Percentiles rank a stretch among this genome's conserved stretches.
Conservation (phyloP, 208 protist genomes). For the Kentomonas sorsogonicus region DNA sequence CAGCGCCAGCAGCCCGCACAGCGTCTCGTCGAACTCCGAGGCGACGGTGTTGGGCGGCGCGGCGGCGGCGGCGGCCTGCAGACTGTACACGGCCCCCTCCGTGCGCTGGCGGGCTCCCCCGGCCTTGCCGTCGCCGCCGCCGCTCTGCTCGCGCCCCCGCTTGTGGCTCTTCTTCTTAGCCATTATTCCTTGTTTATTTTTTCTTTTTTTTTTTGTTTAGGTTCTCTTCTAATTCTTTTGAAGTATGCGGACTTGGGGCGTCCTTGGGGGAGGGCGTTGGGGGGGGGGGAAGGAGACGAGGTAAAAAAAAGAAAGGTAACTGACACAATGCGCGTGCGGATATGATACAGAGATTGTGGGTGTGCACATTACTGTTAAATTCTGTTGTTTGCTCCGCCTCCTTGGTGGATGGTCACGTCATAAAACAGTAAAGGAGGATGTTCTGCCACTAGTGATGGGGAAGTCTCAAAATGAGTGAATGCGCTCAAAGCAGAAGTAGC, state of each 20-base stretch:
- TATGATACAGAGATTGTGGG: too few relatives aligned
- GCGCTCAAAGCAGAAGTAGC: neutral
- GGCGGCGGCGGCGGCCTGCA: too few relatives aligned
- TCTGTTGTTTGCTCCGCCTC: neutral
- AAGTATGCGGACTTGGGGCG: too few relatives aligned
- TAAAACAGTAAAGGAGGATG: neutral
- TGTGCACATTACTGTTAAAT: neutral
- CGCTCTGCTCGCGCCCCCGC: neutral
- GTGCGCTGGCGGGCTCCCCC: too few relatives aligned
- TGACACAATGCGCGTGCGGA: too few relatives aligned
- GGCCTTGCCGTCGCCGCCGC: neutral
- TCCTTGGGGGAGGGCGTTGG: too few relatives aligned
- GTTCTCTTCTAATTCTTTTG: neutral
- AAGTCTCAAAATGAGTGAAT: neutral
- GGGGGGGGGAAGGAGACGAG: too few relatives aligned
- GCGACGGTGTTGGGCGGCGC: too few relatives aligned
- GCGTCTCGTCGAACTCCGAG: too few relatives aligned
- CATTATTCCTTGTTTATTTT: conserved; percentile 6
- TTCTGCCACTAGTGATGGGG: neutral
- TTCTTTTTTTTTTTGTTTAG: conserved; percentile 5
- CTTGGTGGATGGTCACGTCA: neutral
- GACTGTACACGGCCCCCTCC: too few relatives aligned
- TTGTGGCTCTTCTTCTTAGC: conserved; percentile 4
- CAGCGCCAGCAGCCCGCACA: too few relatives aligned
- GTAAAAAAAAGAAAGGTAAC: too few relatives aligned